Evolutionary conservation across 371 early-diverging fungal genomes (phyloP), one percentile per base, ranked within the genome.

Genomic region (Mortierella sp.): DNA sequence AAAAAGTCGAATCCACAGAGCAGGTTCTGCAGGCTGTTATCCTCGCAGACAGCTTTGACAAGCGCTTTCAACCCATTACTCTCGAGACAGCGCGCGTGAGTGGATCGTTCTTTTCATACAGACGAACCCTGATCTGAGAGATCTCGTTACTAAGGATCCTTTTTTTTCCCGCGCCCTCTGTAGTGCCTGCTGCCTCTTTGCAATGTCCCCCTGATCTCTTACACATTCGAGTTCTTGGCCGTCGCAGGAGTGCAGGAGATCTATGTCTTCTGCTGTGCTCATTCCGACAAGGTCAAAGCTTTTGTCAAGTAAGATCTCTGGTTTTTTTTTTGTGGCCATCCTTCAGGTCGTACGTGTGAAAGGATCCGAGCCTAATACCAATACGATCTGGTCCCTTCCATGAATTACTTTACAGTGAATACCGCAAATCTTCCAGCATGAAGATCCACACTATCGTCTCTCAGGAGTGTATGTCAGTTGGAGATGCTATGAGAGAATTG

Each of bases 161-260:
- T 5, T 23, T 8, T 10, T 34, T 53, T 19, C 60, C 18, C 54
- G 16, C 28, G 47, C 52, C 23, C 13, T 18, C 13, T 62, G 12
- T 81, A 96, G 92, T 96, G 97, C 72, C 84, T 98, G 61, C 82
- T 97, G 72, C 97, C 96, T 34, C 84, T 98, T 24, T 93, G 93
- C 83, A 97, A 97, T 74, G 90, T 96, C 21, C 98, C 98, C 0
- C 80, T 97, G 67, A 92, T 98, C 67, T 96, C 97, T 78, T 97
- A 96, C 72, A 93, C 95, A 4, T 85, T 98, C 53, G 98, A 98
- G 79, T 86, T 93, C 54, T 83, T 98, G 48, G 94, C 94, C 8
- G 80, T 87, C 2, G 90, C 94, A 2, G 93, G 93, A 50, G 93
- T 97, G 1, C 84, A 92, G 64, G 95, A 96, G 71, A 88, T 96